phyloP scores from a whole-genome alignment of 345 rosid genomes.

The Draba incana region DNA sequence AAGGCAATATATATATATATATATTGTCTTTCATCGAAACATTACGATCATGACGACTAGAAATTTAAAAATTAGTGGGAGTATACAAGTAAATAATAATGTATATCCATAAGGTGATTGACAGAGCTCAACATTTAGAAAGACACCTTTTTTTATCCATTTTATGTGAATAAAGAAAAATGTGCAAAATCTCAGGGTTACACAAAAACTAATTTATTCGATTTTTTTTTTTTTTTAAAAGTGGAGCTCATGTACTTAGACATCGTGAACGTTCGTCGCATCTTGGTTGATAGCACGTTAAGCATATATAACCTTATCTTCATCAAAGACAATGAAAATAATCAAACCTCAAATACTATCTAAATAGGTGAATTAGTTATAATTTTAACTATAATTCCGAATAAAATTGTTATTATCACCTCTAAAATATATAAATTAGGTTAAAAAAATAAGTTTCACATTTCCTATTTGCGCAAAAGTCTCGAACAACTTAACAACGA shows the following conservation, averaged over 20 bases:
- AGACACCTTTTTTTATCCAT: too few relatives aligned
- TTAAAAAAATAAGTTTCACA: conserved; percentile 12
- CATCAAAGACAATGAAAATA: neutral
- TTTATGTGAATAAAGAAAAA: neutral
- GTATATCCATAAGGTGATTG: too few relatives aligned
- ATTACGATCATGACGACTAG: too few relatives aligned
- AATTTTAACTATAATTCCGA: neutral
- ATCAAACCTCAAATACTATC: neutral
- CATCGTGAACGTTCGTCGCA: conserved; percentile 33
- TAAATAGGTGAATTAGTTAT: too few relatives aligned
- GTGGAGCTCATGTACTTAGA: conserved; percentile 40
- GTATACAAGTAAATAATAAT: too few relatives aligned
- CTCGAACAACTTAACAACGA: conserved; percentile 36
- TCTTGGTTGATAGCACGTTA: conserved; percentile 43
- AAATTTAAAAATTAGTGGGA: too few relatives aligned
- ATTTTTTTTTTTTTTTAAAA: neutral
- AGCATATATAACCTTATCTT: neutral
- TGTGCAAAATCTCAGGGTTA: neutral
- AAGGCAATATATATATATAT: too few relatives aligned
- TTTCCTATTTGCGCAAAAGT: conserved; percentile 25
- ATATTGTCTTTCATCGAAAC: too few relatives aligned
- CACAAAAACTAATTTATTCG: neutral
- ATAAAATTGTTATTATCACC: conserved; percentile 11
- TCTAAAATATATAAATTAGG: too few relatives aligned
- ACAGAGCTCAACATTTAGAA: too few relatives aligned